Percentiles rank a stretch among this genome's conserved stretches.
These are phyloP conservation scores for Raphidocelis subcapitata DNA, from an alignment of 139 green algal genomes.

Conservation along the genomic window DNA sequence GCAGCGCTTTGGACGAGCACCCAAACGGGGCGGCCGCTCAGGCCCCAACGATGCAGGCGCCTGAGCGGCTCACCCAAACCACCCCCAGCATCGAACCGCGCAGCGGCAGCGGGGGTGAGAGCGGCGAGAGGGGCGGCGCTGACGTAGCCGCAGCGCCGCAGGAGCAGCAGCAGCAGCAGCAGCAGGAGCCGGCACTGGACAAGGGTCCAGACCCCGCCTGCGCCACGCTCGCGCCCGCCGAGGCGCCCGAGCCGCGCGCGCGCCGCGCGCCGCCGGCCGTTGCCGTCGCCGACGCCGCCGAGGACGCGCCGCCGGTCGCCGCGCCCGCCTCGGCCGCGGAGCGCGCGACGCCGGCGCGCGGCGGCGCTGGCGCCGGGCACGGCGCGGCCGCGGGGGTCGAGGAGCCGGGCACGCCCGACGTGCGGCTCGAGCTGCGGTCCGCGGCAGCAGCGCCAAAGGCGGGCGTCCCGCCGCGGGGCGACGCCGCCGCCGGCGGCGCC, in stretches of 20 bases:
- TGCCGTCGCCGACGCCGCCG: no score
- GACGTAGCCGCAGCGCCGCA: constrained; percentile 4
- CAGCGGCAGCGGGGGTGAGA: not conserved
- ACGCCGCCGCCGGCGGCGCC: no score
- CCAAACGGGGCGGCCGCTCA: constrained; percentile 34
- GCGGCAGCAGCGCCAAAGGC: not conserved
- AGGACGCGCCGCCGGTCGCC: no score
- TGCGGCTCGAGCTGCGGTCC: not conserved
- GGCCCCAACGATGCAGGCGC: constrained; percentile 23
- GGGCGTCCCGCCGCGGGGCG: no score
- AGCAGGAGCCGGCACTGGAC: not conserved
- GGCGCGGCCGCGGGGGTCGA: not conserved
- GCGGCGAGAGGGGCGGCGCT: not conserved
- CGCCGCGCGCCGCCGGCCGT: no score
- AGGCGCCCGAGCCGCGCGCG: no score
- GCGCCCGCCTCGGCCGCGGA: no score
- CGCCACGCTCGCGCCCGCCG: no score
- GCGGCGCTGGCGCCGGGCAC: not conserved
- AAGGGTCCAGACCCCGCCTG: no score
- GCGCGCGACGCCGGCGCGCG: not conserved
- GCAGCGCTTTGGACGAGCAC: constrained; percentile 6
- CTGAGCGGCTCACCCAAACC: constrained; percentile 4
- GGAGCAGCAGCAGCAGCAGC: constrained; percentile 5
- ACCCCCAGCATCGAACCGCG: constrained; percentile 5
- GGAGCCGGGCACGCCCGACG: not conserved